A percentile compares a stretch with the other conserved stretches of the same genome.
These are phyloP conservation scores for Aphanomyces stellatus DNA, from an alignment of 352 stramenopile genomes.

Conservation along the genomic window DNA sequence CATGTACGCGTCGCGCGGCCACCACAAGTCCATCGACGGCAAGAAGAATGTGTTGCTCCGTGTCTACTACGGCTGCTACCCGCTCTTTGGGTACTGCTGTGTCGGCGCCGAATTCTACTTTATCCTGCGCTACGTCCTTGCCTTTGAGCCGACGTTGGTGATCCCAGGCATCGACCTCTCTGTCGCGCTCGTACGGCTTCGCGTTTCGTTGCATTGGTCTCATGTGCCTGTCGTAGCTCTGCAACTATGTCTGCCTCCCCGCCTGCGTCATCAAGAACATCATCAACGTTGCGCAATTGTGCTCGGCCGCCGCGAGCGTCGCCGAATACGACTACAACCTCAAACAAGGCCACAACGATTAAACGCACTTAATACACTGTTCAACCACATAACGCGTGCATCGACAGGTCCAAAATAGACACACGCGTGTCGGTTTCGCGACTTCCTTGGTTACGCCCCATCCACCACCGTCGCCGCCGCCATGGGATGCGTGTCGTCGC, in stretches of 20 bases:
- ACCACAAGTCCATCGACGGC: slow-evolving; percentile 92
- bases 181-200: slow-evolving; percentile 20
- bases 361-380: background rate
- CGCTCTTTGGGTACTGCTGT: slow-evolving; percentile 91
- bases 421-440: too few species aligned
- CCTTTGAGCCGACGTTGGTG: slow-evolving; percentile 62
- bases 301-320: slow-evolving; percentile 70
- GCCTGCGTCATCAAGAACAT: slow-evolving; percentile 90
- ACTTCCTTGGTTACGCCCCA: too few species aligned
- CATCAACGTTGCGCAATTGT: slow-evolving; percentile 88
- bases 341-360: slow-evolving; percentile 2
- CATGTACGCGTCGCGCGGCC: slow-evolving; percentile 92
- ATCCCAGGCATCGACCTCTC: slow-evolving; percentile 54
- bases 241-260: slow-evolving; percentile 83
- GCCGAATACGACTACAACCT: slow-evolving; percentile 36
- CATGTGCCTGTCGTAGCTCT: slow-evolving; percentile 43
- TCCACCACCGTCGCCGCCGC: too few species aligned
- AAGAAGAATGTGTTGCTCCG: slow-evolving; percentile 92
- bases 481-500: too few species aligned
- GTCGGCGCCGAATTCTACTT: slow-evolving; percentile 89
- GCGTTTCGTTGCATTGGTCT: too few species aligned
- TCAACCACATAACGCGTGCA: background rate
- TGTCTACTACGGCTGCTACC: slow-evolving; percentile 89
- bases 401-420: too few species aligned
- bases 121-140: slow-evolving; percentile 85